These are phyloP conservation scores for Trametes elegans DNA, from an alignment of 768 basidiomycete genomes.

Conservation along the genomic window DNA sequence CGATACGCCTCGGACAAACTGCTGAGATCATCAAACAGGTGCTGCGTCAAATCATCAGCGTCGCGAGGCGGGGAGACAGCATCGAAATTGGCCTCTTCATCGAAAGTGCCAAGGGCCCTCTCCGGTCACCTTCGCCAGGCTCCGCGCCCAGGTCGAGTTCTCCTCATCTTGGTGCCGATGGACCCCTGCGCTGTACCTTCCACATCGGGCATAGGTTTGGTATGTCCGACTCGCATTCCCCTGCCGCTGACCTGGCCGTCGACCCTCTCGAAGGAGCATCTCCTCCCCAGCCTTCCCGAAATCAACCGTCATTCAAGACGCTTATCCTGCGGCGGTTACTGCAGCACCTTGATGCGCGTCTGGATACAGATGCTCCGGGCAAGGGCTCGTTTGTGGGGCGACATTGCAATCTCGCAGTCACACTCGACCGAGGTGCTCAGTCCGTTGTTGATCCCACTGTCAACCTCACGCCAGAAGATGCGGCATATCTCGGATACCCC, in stretches of 20 bases:
- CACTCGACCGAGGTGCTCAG: conserved; percentile 58
- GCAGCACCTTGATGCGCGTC: conserved; percentile 52
- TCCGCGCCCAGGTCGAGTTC: conserved; percentile 11
- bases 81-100: conserved; percentile 82
- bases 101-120: conserved; percentile 26
- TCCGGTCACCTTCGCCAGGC: conserved; percentile 3
- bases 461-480: conserved; percentile 44
- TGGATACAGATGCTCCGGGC: conserved; percentile 39
- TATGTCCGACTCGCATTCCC: not conserved
- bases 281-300: conserved; percentile 29
- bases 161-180: conserved; percentile 28
- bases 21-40: conserved; percentile 47
- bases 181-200: conserved; percentile 53
- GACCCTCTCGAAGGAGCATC: not conserved
- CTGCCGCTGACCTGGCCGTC: not conserved
- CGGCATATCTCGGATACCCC: conserved; percentile 45
- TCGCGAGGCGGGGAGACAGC: conserved; percentile 71
- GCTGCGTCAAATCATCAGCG: conserved; percentile 75
- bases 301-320: conserved; percentile 43
- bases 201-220: conserved; percentile 53
- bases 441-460: conserved; percentile 40
- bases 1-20: not conserved
- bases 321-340: conserved; percentile 61
- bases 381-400: conserved; percentile 46
- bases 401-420: conserved; percentile 64